These are phyloP conservation scores for Babesia divergens DNA, from an alignment of 169 alveolate species.

Conservation along the genomic window DNA sequence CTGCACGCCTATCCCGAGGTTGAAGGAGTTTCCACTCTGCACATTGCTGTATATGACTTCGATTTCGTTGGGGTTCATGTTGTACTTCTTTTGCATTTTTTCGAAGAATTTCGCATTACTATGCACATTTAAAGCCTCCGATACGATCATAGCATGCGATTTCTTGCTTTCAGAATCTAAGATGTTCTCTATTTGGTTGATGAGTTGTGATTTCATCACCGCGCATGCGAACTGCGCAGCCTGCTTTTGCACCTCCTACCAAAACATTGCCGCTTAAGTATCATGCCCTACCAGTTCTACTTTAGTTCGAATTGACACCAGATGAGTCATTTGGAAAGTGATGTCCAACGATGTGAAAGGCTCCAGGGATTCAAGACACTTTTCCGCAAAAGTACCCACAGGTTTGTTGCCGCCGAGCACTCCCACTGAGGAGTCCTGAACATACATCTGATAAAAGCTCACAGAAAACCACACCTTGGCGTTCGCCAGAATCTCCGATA, in stretches of 20 bases:
- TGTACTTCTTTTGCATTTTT: conserved; percentile 67
- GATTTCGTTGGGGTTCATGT: conserved; percentile 65
- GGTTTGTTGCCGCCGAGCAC: conserved; percentile 46
- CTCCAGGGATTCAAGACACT: conserved; percentile 31
- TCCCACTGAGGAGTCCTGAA: conserved; percentile 42
- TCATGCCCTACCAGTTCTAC: conserved; percentile 30
- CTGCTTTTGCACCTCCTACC: conserved; percentile 62
- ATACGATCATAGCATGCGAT: conserved; percentile 66
- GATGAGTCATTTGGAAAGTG: conserved; percentile 14
- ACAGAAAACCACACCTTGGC: conserved; percentile 12
- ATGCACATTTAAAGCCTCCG: conserved; percentile 62
- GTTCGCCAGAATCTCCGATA: conserved; percentile 21
- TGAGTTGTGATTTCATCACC: conserved; percentile 67
- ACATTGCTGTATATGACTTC: conserved; percentile 76
- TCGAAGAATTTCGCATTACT: conserved; percentile 66
- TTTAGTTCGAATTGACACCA: conserved; percentile 48
- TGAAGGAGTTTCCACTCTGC: conserved; percentile 74
- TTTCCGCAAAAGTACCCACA: conserved; percentile 56
- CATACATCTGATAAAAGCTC: not conserved
- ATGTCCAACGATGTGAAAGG: conserved; percentile 13
- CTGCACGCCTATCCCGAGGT: conserved; percentile 65
- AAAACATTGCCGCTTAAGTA: too few relatives aligned
- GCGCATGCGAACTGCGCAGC: conserved; percentile 74
- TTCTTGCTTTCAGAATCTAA: conserved; percentile 72
- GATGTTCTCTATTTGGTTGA: conserved; percentile 74